Base-by-base conservation (phyloP, 768 basidiomycete genomes). In the Dioszegia crocea region DNA sequence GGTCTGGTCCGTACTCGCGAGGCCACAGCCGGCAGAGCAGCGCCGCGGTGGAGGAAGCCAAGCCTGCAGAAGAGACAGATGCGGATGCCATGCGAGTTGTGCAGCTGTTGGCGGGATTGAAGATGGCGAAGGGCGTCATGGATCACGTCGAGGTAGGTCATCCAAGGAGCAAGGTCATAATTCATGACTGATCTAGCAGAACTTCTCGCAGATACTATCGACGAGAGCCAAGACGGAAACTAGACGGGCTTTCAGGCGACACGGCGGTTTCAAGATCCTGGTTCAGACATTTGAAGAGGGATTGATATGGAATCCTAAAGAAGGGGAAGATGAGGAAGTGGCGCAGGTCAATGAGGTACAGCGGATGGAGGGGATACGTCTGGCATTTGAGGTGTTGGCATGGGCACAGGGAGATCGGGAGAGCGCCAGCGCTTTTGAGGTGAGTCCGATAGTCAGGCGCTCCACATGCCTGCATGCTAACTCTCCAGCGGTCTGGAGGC, bases 291-390 rank as follows among this genome's bases (percentile, higher is more conserved):
- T 69, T 2, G 41, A 38, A 2, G 52, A 61, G 17, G 59, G 63
- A 2, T 50, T 71, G 8, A 59, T 53, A 5, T 67, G 61, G 60
- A 60, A 47, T 12, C n/a, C 26, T 11, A 21, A 27, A 2, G 50
- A 31, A 31, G 51, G 33, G 27, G 33, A 48, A 10, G 46, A 31
- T 21, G 63, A 65, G 19, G 69, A 70, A 30, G 59, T 64, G 41
- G 31, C 58, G 43, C 66, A 73, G 50, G 68, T 73, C 2, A 39
- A 52, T 19, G 68, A 73, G 49, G 67, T 70, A 17, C 71, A 73
- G 53, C 55, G 71, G 30, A 58, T 59, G 50, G 71, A 73, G 56
- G 71, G 71, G 2, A 31, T 70, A 16, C 46, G 71, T 24, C 31
- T 70, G 16, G 62, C 46, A 17, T 61, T 73, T 17, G 66, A 70